Base-by-base conservation (phyloP, 2,329 filamentous ascomycete species). In the Rhynchosporium agropyri region DNA sequence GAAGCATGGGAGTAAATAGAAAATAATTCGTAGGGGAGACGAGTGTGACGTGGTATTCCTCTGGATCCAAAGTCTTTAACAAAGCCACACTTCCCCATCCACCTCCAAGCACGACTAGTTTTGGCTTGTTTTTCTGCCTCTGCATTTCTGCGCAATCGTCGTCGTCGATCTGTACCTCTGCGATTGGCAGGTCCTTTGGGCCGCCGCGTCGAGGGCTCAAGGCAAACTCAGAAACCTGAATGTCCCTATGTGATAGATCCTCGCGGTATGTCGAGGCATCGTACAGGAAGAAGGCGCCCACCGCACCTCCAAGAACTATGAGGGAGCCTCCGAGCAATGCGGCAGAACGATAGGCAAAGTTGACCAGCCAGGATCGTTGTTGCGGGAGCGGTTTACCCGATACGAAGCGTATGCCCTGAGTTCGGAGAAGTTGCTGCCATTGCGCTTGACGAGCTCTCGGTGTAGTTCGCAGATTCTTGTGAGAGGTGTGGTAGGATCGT, bases 1-100 rank as follows among this genome's bases (percentile, higher is more conserved):
- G 95, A 49, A 99, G 82, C 93, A 99, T 98, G 0, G 95, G 95
- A 1, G 95, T 99, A 77, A 99, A 99, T 38, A 99, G 79, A 78
- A 99, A 99, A 79, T 98, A 97, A 73, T 98, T 98, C 42, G 90
- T 90, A 0, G 95, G 94, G 12, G 92, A 96, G 49, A 99, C 89
- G 45, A 99, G 89, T 4, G 94, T 98, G 69, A 99, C 89, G 76
- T 99, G 93, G 74, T 97, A 99, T 71, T 97, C 91, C 12, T 93
- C 91, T 0, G 92, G 89, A 66, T 94, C 90, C 66, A 99, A 78
- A 66, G 91, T 89, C 79, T 99, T 99, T 69, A 99, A 79, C 63
- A 99, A 79, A 4, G 94, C 91, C 65, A 99, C 90, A 71, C 92
- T 92, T 60, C 93, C 95, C 95, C 95, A 99, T 50, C 95, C 95